These are phyloP conservation scores for Nyssa sinensis DNA, from an alignment of 148 eudicot species.

Conservation along the genomic window DNA sequence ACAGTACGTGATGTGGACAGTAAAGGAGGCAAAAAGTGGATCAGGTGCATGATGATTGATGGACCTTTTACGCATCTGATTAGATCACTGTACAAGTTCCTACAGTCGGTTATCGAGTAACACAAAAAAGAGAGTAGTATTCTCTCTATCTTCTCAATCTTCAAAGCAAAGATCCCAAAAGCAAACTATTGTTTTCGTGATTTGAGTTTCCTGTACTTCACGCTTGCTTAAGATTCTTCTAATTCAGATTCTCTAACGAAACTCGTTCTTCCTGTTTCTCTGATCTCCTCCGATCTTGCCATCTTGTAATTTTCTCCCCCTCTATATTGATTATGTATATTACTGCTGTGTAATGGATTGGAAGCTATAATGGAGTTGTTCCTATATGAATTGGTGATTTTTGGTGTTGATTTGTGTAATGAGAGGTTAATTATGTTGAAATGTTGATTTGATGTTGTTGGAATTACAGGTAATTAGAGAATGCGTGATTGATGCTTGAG, in stretches of 20 bases:
- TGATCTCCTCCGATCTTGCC: background rate
- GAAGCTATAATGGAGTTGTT: background rate
- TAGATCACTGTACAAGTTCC: background rate
- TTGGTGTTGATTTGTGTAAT: background rate
- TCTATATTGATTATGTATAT: background rate
- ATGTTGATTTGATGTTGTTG: background rate
- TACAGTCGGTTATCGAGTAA: background rate
- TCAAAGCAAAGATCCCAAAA: too few relatives aligned
- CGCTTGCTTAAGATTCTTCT: slow-evolving; percentile 16
- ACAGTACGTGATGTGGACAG: background rate
- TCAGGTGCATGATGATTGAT: background rate
- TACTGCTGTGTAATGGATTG: background rate
- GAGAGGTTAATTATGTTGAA: background rate
- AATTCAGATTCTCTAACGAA: slow-evolving; percentile 1
- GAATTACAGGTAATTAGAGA: slow-evolving; percentile 2
- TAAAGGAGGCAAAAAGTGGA: slow-evolving; percentile 3
- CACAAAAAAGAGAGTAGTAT: background rate
- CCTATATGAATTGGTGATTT: background rate
- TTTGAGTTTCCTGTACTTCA: slow-evolving; percentile 22
- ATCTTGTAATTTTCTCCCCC: background rate
- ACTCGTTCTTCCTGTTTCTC: slow-evolving; percentile 7
- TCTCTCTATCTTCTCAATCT: slow-evolving; percentile 4
- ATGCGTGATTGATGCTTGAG: slow-evolving; percentile 11
- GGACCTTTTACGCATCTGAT: background rate
- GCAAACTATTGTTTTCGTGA: background rate